phyloP scores from a whole-genome alignment of 257 asterid species.

The Jacaranda copaia region DNA sequence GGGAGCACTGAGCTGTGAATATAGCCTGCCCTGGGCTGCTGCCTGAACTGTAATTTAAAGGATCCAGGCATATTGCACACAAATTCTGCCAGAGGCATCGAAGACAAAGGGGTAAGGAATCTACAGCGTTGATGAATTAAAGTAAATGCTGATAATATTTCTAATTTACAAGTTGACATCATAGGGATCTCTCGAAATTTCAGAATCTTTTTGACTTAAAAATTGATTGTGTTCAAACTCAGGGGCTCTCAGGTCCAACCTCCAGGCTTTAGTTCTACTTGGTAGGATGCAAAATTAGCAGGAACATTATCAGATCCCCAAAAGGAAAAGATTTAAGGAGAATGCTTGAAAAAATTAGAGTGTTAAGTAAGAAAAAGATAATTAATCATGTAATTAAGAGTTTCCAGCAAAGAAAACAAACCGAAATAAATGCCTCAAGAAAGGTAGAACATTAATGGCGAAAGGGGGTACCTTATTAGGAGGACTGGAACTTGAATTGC shows the following conservation, averaged over 20 bases:
- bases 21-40: conserved; percentile 82
- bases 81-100: conserved; percentile 56
- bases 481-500: conserved; percentile 48
- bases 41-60: conserved; percentile 69
- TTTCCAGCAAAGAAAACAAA: background rate
- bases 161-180: too few species aligned
- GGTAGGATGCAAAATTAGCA: too few species aligned
- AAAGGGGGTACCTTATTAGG: conserved; percentile 56
- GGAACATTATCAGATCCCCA: too few species aligned
- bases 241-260: too few species aligned
- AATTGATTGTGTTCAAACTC: too few species aligned
- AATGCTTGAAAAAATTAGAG: background rate
- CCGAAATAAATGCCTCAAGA: background rate
- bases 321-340: background rate
- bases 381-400: background rate
- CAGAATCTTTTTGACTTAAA: too few species aligned
- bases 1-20: conserved; percentile 95
- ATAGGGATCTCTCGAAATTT: too few species aligned
- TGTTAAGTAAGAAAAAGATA: background rate
- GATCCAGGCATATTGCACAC: conserved; percentile 88
- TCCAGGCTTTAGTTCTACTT: too few species aligned
- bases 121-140: background rate
- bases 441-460: conserved; percentile 7
- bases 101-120: conserved; percentile 26
- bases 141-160: too few species aligned